Evolutionary conservation across 2,329 filamentous ascomycete genomes (phyloP).

Genomic region (Stylonectria norvegica): DNA sequence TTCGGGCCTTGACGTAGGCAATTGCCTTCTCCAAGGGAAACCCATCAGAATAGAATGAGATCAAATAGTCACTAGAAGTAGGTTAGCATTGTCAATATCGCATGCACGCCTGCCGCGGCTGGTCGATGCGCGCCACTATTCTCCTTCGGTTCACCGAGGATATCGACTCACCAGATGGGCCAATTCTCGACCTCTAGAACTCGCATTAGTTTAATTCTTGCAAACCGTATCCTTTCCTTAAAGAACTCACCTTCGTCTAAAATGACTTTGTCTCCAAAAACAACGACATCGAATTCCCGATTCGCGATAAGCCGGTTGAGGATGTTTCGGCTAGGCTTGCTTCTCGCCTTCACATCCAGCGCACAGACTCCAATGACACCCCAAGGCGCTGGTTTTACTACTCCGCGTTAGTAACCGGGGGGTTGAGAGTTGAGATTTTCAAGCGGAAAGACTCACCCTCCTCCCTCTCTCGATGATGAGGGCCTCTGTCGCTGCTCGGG

Average conservation of each 20-base stretch:
- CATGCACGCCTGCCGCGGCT: conserved; percentile 26
- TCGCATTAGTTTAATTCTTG: conserved; percentile 13
- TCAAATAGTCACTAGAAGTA: conserved; percentile 71
- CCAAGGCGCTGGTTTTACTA: conserved; percentile 55
- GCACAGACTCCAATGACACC: conserved; percentile 89
- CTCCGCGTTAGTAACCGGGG: conserved; percentile 25
- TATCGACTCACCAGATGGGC: conserved; percentile 69
- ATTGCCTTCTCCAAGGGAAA: conserved; percentile 97
- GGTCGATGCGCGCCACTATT: conserved; percentile 27
- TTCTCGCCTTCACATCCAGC: conserved; percentile 90
- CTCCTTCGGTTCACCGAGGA: conserved; percentile 35
- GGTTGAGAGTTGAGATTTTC: background rate
- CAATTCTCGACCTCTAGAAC: conserved; percentile 79
- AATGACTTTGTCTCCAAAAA: conserved; percentile 98
- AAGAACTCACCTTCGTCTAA: conserved; percentile 70
- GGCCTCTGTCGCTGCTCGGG: conserved; percentile 65
- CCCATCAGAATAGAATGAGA: conserved; percentile 97
- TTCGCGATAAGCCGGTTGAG: conserved; percentile 87
- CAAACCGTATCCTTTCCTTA: conserved; percentile 3
- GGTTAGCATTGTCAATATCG: conserved; percentile 22
- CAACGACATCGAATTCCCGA: conserved; percentile 90
- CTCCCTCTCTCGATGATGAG: conserved; percentile 55
- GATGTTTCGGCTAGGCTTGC: conserved; percentile 95
- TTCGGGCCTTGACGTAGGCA: conserved; percentile 86
- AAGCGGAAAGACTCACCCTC: conserved; percentile 38